A percentile compares a stretch with the other conserved stretches of the same genome.
These are phyloP conservation scores for Hortiboletus campestris DNA, from an alignment of 768 basidiomycete species.

Conservation along the genomic window DNA sequence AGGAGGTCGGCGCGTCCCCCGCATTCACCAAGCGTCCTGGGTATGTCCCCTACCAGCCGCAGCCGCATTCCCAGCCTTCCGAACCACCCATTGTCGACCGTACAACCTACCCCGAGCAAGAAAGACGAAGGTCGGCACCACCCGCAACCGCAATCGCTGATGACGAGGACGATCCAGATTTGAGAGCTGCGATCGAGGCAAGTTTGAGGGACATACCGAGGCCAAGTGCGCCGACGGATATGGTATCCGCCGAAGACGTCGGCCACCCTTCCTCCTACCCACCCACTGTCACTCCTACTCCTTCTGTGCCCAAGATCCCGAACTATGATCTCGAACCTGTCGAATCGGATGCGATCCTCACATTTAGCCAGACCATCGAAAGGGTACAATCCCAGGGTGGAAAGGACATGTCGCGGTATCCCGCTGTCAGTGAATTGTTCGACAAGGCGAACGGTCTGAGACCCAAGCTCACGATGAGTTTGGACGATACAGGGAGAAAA, in stretches of 20 bases:
- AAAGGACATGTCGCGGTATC: constrained; percentile 75
- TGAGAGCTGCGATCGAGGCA: constrained; percentile 93
- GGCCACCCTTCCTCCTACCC: constrained; percentile 47
- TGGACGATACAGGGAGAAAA: constrained; percentile 84
- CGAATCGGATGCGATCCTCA: constrained; percentile 84
- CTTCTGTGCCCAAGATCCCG: constrained; percentile 53
- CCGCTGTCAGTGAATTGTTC: constrained; percentile 80
- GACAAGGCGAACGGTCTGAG: constrained; percentile 76
- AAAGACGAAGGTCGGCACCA: constrained; percentile 19
- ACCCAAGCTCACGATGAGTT: constrained; percentile 78
- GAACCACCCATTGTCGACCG: constrained; percentile 69
- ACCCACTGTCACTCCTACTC: constrained; percentile 38
- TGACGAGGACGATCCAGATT: constrained; percentile 89
- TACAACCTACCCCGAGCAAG: constrained; percentile 39
- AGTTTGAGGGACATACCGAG: constrained; percentile 84
- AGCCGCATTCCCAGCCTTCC: constrained; percentile 46
- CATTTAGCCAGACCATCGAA: constrained; percentile 88
- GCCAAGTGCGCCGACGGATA: constrained; percentile 71
- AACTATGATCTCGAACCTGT: constrained; percentile 78
- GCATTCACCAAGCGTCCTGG: constrained; percentile 54
- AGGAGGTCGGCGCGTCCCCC: constrained; percentile 59
- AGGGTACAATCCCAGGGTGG: constrained; percentile 78
- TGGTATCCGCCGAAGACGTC: constrained; percentile 53
- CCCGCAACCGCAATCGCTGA: constrained; percentile 32
- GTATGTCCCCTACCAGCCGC: constrained; percentile 62